These are phyloP conservation scores for Trichoderma citrinoviride DNA, from an alignment of 2,329 filamentous ascomycete genomes.

Conservation along the genomic window DNA sequence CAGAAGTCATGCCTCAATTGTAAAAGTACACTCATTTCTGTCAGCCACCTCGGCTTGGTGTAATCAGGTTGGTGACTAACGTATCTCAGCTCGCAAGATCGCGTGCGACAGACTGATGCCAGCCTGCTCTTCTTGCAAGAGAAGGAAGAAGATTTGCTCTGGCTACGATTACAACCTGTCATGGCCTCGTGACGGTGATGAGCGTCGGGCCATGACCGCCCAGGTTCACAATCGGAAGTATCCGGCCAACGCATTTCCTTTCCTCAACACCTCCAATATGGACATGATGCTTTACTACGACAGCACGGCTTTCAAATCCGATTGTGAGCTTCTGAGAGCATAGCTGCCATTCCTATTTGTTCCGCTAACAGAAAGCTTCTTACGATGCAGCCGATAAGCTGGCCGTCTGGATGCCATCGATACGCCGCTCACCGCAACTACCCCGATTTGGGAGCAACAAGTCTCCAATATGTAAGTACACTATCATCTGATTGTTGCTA, in stretches of 20 bases:
- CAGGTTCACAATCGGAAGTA: not conserved
- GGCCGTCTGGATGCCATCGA: not conserved
- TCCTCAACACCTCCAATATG: slow-evolving; percentile 7
- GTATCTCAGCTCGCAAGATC: slow-evolving; percentile 12
- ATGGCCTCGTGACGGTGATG: slow-evolving; percentile 16
- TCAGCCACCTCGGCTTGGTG: not conserved
- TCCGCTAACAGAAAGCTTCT: not conserved
- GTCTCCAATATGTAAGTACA: slow-evolving; percentile 1
- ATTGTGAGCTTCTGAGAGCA: not conserved
- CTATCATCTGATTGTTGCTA: too few relatives aligned
- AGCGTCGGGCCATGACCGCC: slow-evolving; percentile 6
- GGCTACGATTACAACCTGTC: slow-evolving; percentile 20
- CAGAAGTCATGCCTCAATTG: slow-evolving; percentile 19
- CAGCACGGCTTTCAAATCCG: not conserved
- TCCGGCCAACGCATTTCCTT: not conserved
- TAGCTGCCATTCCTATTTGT: not conserved
- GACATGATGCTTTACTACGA: slow-evolving; percentile 16
- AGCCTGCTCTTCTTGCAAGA: slow-evolving; percentile 12
- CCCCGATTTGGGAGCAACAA: slow-evolving; percentile 7
- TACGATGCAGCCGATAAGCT: not conserved
- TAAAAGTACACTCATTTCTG: slow-evolving; percentile 6
- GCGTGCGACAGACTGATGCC: slow-evolving; percentile 17
- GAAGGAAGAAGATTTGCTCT: slow-evolving; percentile 15
- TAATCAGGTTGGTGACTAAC: not conserved
- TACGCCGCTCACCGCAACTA: not conserved